These are phyloP conservation scores for Apostasia ramifera DNA, from an alignment of 106 monocot species.

Conservation along the genomic window DNA sequence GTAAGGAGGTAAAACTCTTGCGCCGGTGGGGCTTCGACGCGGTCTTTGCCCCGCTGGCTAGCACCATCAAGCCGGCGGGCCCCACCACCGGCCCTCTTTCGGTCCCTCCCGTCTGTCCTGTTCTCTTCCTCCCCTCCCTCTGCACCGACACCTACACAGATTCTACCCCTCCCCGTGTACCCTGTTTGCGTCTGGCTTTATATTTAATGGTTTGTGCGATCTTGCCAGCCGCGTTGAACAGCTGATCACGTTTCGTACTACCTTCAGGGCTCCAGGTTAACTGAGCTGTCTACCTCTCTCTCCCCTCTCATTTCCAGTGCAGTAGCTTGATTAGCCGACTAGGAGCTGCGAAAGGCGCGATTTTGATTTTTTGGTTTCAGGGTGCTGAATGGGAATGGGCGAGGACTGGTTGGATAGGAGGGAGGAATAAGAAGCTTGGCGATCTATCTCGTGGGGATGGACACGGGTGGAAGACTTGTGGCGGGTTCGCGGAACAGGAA, in stretches of 20 bases:
- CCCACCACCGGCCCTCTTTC: background rate
- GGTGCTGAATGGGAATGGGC: background rate
- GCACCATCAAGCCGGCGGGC: background rate
- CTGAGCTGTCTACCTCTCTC: background rate
- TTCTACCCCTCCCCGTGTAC: background rate
- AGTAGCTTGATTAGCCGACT: background rate
- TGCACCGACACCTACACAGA: background rate
- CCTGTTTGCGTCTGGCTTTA: background rate
- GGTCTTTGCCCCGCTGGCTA: background rate
- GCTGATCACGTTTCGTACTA: too few relatives aligned
- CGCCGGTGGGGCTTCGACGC: background rate
- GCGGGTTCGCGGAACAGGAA: constrained; percentile 57
- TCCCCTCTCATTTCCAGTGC: background rate
- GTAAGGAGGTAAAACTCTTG: background rate
- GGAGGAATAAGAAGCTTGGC: background rate
- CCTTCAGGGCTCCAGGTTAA: too few relatives aligned
- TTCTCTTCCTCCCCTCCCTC: background rate
- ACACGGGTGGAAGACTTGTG: constrained; percentile 39
- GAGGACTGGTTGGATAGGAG: background rate
- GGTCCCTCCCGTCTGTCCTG: background rate
- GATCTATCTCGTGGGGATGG: constrained; percentile 18
- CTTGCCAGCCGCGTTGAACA: background rate
- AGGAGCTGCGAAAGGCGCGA: background rate
- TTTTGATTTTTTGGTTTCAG: background rate
- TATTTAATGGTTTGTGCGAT: background rate